A percentile compares a stretch with the other conserved stretches of the same genome.
phyloP scores from a whole-genome alignment of 176 grass and related monocot genomes.

The Zea luxurians region DNA sequence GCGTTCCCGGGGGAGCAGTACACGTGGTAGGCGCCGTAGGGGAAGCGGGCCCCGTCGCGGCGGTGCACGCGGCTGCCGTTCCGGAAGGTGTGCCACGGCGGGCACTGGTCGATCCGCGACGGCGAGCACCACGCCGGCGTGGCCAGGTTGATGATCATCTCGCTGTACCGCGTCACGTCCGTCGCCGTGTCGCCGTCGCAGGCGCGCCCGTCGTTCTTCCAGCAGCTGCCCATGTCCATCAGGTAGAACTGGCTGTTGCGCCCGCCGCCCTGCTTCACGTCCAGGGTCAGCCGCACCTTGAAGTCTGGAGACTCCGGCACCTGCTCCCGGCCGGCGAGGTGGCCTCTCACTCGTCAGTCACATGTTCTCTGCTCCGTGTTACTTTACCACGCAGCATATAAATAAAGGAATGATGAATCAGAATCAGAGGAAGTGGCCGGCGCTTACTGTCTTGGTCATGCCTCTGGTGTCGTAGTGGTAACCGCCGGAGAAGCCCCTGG shows the following conservation, averaged over 20 bases:
- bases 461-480: constrained; percentile 95
- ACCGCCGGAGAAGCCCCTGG: constrained; percentile 78
- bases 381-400: too few species aligned
- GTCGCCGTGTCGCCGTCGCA: constrained; percentile 73
- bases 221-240: constrained; percentile 95
- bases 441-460: constrained; percentile 87
- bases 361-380: too few species aligned
- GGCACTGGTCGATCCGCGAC: constrained; percentile 52
- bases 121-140: constrained; percentile 64
- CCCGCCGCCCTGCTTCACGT: constrained; percentile 72
- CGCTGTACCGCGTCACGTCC: constrained; percentile 89
- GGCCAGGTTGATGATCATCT: constrained; percentile 94
- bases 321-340: constrained; percentile 18
- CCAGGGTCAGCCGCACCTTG: constrained; percentile 67
- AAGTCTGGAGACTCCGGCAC: constrained; percentile 80
- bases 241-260: constrained; percentile 86
- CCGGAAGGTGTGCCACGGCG: constrained; percentile 85
- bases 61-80: constrained; percentile 79
- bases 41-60: constrained; percentile 48
- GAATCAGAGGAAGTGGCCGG: too few species aligned
- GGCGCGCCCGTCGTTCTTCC: constrained; percentile 76
- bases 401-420: too few species aligned
- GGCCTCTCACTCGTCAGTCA: too few species aligned
- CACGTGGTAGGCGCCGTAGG: constrained; percentile 78
- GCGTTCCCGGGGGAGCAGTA: constrained; percentile 96